Base-by-base conservation (phyloP, 163 green algal genomes). In the Smithsoniella earleae region DNA sequence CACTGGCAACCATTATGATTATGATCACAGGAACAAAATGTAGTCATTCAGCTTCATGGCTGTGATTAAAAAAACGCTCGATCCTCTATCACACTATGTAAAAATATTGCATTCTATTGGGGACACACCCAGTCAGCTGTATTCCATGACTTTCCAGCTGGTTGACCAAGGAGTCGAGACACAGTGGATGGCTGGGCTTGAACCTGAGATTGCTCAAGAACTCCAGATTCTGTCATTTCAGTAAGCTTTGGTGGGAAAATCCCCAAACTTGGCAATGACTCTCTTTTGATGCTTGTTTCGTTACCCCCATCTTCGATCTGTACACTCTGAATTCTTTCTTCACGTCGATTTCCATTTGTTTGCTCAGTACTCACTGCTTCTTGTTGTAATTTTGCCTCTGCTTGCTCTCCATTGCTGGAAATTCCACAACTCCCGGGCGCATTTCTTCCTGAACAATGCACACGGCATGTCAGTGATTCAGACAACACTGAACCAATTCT, bases 161-260 rank as follows among this genome's bases (percentile, higher is more conserved):
- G 58, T n/a, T 27, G 49, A 10, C 49, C 49, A 6, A 64, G 13
- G 49, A 64, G 25, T 36, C 8, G 49, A 6, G 49, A 64, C 49
- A 64, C 13, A 27, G 49, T 64, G 6, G 49, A 64, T 64, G 1
- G 25, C 33, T 10, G 8, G 33, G 49, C 49, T 1, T 64, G 8
- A 13, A 25, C 0, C 33, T 6, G 6, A 18, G 49, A 27, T 18
- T 13, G 6, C 49, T 64, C 13, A 6, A 64, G 49, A 10, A 36
- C 5, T 0, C 33, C 58, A 69, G 58, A 30, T 38, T 69, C 58
- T 38, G 31, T 30, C 25, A 69, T 18, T 13, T 69, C 58, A 4
- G 58, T 31, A 30, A 69, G 58, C 25, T 69, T 36, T 4, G 5
- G 6, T 38, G 58, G 58, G 58, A 69, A 69, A 4, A 22, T n/a